Base-by-base conservation (phyloP, 345 rosid species). In the Linum trigynum region DNA sequence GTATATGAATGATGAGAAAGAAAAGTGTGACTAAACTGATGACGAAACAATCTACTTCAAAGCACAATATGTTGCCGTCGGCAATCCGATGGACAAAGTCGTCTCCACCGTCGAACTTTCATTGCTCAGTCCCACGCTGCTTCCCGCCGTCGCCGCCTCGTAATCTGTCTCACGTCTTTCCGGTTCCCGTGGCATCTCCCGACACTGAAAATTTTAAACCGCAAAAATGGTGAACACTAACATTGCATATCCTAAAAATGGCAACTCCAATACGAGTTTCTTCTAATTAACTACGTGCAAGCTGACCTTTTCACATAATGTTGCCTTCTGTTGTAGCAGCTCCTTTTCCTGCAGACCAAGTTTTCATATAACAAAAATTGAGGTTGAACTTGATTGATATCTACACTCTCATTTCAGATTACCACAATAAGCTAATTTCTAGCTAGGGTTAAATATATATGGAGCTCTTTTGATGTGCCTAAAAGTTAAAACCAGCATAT, bases 31-130 rank as follows among this genome's bases (percentile, higher is more conserved):
- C 32, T 23, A 23, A 23, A 23, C 32, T 23, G 32, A 23, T 23
- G 32, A 23, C 32, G 32, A 1, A 23, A 23, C 32, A 5, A 2
- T 48, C 14, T 48, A 48, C 9, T 48, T 48, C 14, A 48, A 48
- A 5, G 53, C 53, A 12, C 53, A 57, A 57, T 23, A 37, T 37
- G 38, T 57, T 9, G 38, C 32, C 38, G 36, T 37, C 11, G 85
- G 81, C 17, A 76, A 72, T 69, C 90, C 86, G 16, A 86, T 79
- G 67, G 71, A 70, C 63, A 84, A 57, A 43, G 71, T 79, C 53
- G 91, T 84, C 68, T 74, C 85, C 15, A 80, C 91, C 17, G 75
- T 88, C 17, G 75, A 66, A 42, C 62, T 69, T 65, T 63, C 76
- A 64, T 65, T 41, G n/a, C 66, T 66, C 38, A 66, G 62, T 38